Conservation (phyloP, 805 yeast genomes). For the Metschnikowia cerradonensis region DNA sequence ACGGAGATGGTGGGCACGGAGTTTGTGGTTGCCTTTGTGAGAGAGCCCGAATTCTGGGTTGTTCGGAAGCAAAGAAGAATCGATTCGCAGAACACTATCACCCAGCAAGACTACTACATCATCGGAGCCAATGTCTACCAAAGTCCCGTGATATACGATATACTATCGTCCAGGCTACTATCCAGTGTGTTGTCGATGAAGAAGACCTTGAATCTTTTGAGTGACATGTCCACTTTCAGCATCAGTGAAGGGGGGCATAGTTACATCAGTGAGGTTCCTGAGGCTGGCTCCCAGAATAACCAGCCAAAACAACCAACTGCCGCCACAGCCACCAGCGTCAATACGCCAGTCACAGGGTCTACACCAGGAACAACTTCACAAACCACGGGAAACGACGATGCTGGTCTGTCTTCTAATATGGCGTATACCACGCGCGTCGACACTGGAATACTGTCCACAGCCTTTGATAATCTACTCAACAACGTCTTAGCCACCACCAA, state of each 20-base stretch:
- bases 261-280: constrained; percentile 16
- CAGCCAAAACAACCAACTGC: constrained; percentile 1
- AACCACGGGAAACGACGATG: constrained; percentile 12
- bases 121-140: constrained; percentile 90
- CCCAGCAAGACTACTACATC: constrained; percentile 76
- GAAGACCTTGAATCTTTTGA: constrained; percentile 30
- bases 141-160: constrained; percentile 74
- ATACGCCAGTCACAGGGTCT: constrained; percentile 14
- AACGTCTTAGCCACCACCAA: constrained; percentile 19
- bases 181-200: constrained; percentile 34
- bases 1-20: constrained; percentile 81
- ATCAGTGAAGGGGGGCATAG: constrained; percentile 35
- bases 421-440: constrained; percentile 9
- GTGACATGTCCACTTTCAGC: constrained; percentile 29
- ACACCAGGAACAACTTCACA: constrained; percentile 17
- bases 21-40: constrained; percentile 65
- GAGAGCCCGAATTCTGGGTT: constrained; percentile 93
- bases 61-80: constrained; percentile 74
- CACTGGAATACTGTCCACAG: constrained; percentile 25
- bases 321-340: constrained; percentile 7
- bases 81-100: constrained; percentile 46
- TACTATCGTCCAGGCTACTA: constrained; percentile 61
- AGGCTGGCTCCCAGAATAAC: neutral
- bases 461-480: constrained; percentile 30
- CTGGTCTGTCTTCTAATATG: constrained; percentile 8